A percentile compares a stretch with the other conserved stretches of the same genome.
These are phyloP conservation scores for Luffa acutangula DNA, from an alignment of 306 rosid genomes.

Conservation along the genomic window DNA sequence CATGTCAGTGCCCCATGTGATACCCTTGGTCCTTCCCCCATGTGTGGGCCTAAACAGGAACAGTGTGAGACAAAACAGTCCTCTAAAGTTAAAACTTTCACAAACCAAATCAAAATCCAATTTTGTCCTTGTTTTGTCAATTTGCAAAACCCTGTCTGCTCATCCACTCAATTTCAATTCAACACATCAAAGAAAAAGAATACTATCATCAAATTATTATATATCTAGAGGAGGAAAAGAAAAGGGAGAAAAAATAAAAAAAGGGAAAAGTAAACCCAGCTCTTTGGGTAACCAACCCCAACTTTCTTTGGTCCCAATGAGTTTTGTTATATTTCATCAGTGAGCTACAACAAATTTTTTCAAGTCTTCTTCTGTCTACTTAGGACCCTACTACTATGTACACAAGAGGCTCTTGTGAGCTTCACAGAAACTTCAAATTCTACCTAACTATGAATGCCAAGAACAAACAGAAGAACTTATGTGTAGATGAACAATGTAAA, in stretches of 20 bases:
- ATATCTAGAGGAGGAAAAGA: neutral
- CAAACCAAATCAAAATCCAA: constrained; percentile 6
- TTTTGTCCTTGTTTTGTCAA: constrained; percentile 13
- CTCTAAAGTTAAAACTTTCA: constrained; percentile 16
- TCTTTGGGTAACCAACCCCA: neutral
- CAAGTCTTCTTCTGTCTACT: neutral
- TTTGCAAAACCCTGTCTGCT: neutral
- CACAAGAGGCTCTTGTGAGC: constrained; percentile 10
- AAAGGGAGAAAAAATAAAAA: neutral
- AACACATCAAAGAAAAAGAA: neutral
- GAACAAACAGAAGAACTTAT: constrained; percentile 6
- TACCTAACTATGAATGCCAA: constrained; percentile 6
- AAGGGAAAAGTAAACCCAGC: neutral
- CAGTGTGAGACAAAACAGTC: constrained; percentile 23
- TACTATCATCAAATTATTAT: neutral
- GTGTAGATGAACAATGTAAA: constrained; percentile 4
- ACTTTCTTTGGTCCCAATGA: constrained; percentile 4
- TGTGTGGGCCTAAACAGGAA: constrained; percentile 24
- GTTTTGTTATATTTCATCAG: constrained; percentile 1
- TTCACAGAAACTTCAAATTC: constrained; percentile 7
- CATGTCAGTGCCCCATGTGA: constrained; percentile 46
- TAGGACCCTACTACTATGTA: constrained; percentile 3
- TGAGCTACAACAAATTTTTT: constrained; percentile 1
- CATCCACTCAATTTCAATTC: neutral
- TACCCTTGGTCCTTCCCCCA: constrained; percentile 20